Evolutionary conservation across 2,329 filamentous ascomycete species (phyloP).

Genomic region (Alternaria longipes): DNA sequence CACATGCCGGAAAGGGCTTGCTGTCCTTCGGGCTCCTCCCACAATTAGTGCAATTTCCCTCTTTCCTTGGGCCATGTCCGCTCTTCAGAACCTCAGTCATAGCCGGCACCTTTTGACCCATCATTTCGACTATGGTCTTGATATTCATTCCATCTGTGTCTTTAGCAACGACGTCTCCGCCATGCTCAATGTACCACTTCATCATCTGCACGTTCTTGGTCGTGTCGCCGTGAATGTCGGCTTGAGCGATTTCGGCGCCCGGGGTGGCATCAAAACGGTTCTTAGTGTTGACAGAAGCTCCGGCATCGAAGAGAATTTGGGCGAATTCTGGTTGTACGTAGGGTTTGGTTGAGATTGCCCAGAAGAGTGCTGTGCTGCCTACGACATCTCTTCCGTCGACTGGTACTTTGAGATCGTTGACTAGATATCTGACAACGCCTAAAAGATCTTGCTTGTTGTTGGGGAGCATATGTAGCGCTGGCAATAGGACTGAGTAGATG

Average conservation of each 20-base stretch:
- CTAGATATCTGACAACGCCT: conserved; percentile 19
- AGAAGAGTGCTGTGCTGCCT: conserved; percentile 25
- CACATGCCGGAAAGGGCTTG: conserved; percentile 12
- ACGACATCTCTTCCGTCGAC: conserved; percentile 23
- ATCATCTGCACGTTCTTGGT: conserved; percentile 24
- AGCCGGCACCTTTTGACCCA: conserved; percentile 18
- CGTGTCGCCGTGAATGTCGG: conserved; percentile 20
- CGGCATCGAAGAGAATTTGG: conserved; percentile 27
- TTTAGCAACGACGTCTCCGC: conserved; percentile 27
- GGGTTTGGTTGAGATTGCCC: conserved; percentile 27
- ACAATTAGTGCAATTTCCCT: conserved; percentile 21
- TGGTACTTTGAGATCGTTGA: conserved; percentile 18
- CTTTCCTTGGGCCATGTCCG: conserved; percentile 15
- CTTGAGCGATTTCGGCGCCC: conserved; percentile 24
- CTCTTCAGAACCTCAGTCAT: conserved; percentile 16
- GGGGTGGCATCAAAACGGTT: conserved; percentile 22
- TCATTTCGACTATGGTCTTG: conserved; percentile 24
- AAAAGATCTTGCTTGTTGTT: conserved; percentile 10
- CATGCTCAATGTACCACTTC: conserved; percentile 28
- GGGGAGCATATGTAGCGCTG: conserved; percentile 15
- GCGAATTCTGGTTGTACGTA: conserved; percentile 23
- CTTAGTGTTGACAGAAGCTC: conserved; percentile 21
- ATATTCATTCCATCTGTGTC: conserved; percentile 29
- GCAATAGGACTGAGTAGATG: conserved; percentile 23
- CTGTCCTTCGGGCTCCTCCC: conserved; percentile 16